Percentiles rank a stretch among this genome's conserved stretches.
These are phyloP conservation scores for Irpex sp. DNA, from an alignment of 1,284 basidiomycete species.

Conservation along the genomic window DNA sequence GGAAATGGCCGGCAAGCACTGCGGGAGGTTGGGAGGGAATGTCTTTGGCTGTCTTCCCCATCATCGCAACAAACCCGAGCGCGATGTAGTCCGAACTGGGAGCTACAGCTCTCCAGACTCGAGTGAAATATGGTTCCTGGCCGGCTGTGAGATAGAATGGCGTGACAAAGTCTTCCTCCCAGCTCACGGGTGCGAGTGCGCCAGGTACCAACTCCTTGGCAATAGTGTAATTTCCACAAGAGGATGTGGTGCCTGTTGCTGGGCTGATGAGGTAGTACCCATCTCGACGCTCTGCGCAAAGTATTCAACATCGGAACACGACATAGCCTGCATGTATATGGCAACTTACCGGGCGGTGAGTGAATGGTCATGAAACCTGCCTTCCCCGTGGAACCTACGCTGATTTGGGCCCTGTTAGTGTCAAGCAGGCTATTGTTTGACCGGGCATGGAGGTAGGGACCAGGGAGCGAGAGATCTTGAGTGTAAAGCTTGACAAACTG, in stretches of 20 bases:
- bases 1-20: not conserved
- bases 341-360: not conserved
- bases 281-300: not conserved
- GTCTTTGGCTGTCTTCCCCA: not conserved
- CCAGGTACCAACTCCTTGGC: not conserved
- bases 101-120: not conserved
- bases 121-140: not conserved
- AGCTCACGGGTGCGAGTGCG: not conserved
- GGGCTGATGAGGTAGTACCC: not conserved
- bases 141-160: not conserved
- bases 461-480: not conserved
- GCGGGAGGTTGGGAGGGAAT: not conserved
- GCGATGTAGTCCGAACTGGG: not conserved
- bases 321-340: not conserved
- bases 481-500: conserved; percentile 1
- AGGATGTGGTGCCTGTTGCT: not conserved
- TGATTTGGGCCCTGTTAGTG: not conserved
- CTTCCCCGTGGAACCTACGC: not conserved
- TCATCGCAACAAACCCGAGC: not conserved
- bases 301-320: not conserved
- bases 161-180: not conserved
- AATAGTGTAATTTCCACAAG: not conserved
- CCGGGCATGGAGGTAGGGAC: not conserved
- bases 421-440: not conserved
- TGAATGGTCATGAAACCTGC: not conserved